These are phyloP conservation scores for Colletotrichum graminicola DNA, from an alignment of 2,329 filamentous ascomycete genomes.

Conservation along the genomic window DNA sequence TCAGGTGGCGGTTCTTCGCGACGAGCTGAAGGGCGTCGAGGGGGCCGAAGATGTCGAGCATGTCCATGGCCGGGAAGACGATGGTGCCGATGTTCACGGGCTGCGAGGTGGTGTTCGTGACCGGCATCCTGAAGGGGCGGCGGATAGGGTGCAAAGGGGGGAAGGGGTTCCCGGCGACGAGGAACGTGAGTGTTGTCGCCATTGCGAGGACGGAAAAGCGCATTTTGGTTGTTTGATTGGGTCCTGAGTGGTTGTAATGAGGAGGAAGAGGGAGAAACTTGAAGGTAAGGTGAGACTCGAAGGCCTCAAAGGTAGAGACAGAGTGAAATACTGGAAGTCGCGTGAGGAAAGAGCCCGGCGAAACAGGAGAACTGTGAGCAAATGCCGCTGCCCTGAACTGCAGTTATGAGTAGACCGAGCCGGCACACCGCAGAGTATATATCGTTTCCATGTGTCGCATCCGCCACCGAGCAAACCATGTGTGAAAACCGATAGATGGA, in stretches of 20 bases:
- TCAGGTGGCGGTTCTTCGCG: conserved; percentile 46
- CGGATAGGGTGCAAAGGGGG: neutral
- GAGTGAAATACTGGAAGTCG: neutral
- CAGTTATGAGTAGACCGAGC: too few relatives aligned
- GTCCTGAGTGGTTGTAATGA: neutral
- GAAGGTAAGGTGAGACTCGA: neutral
- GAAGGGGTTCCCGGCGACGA: conserved; percentile 13
- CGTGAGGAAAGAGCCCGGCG: neutral
- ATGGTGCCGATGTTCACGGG: conserved; percentile 42
- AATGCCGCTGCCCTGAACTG: neutral
- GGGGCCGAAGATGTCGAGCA: conserved; percentile 45
- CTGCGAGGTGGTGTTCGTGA: neutral
- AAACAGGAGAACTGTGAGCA: neutral
- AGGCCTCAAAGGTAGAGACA: neutral
- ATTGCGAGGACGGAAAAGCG: conserved; percentile 4
- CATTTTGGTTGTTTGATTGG: conserved; percentile 1
- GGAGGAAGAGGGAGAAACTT: neutral
- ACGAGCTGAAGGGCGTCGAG: conserved; percentile 44
- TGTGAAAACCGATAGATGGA: neutral
- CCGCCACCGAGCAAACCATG: neutral
- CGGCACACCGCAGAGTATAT: conserved; percentile 2
- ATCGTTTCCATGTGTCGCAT: neutral
- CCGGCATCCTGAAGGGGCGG: neutral
- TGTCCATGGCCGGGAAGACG: conserved; percentile 42
- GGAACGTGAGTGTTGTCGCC: neutral